Evolutionary conservation across 176 grass and related monocot genomes (phyloP), one percentile per base, ranked within the genome.

Genomic region (Alloteropsis semialata): DNA sequence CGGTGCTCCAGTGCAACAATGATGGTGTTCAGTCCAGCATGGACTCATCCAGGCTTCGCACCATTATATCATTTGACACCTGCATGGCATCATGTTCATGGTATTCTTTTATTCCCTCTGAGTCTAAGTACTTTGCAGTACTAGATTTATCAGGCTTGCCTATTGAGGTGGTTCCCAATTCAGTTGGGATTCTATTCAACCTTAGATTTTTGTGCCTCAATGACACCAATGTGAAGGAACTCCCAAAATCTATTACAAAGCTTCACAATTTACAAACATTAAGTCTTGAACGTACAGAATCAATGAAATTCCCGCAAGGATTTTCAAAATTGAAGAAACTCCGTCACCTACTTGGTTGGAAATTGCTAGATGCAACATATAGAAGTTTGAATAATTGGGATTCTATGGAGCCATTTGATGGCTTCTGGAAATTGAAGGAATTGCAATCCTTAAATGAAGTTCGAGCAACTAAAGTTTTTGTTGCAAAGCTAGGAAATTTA

Each of bases 241-340:
- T 95, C 12, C 89, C 92, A 33, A 62, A 76, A 17, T 87, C 82
- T 27, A 27, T 92, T 1, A 7, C 7, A 0, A 92, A 60, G 0
- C 87, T 95, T 60, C 8, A 42, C 0, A 88, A 90, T 43, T 75
- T 95, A 9, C 59, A 86, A 81, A 95, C 84, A 6, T 24, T 92
- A 6, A 76, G 81, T 38, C 76, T 92, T 22, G 5, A 1, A 11
- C 0, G 2, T 1, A 67, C 84, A 4, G 6, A 70, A 3, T 43
- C 66, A 3, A 0, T 69, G 9, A 58, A 25, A 10, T n/a, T 82
- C 3, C 56, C 88, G 0, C 1, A 0, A 30, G 72, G 56, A 4
- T 55, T 41, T 36, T 36, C 17, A 46, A 46, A 78, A 6, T 15
- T 90, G 11, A 86, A 70, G 44, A 69, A 11, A 8, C 14, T 86